These are phyloP conservation scores for Schrenkiella parvula DNA, from an alignment of 345 rosid species.

Conservation along the genomic window DNA sequence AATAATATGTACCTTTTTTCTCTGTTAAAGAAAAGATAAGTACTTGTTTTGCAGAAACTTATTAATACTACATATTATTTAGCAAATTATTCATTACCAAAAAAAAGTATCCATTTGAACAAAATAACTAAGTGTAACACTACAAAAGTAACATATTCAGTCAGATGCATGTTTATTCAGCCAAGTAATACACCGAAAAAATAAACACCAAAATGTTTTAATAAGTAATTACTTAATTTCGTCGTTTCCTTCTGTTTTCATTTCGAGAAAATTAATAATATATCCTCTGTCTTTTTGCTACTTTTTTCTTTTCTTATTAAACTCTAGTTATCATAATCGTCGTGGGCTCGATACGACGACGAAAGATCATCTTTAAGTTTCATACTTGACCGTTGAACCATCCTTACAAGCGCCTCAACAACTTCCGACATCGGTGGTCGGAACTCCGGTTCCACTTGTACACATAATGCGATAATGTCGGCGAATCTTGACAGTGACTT, in stretches of 20 bases:
- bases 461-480: conserved; percentile 69
- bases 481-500: conserved; percentile 83
- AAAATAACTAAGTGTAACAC: too few species aligned
- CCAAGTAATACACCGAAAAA: not conserved
- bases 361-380: conserved; percentile 35
- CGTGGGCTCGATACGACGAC: conserved; percentile 22
- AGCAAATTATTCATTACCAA: too few species aligned
- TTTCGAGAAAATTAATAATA: not conserved
- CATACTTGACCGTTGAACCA: conserved; percentile 38
- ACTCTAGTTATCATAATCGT: conserved; percentile 29
- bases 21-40: too few species aligned
- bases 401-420: conserved; percentile 44
- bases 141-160: not conserved
- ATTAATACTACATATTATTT: too few species aligned
- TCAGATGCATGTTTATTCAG: not conserved
- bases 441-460: conserved; percentile 73
- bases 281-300: not conserved
- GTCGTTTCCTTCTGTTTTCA: not conserved
- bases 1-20: too few species aligned
- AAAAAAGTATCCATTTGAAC: too few species aligned
- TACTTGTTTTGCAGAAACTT: too few species aligned
- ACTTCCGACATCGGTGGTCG: conserved; percentile 92
- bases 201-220: not conserved
- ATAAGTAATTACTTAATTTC: not conserved
- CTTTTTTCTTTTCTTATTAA: not conserved